A percentile compares a stretch with the other conserved stretches of the same genome.
phyloP scores from a whole-genome alignment of 2,329 filamentous ascomycete species.

The Exophiala dermatitidis region DNA sequence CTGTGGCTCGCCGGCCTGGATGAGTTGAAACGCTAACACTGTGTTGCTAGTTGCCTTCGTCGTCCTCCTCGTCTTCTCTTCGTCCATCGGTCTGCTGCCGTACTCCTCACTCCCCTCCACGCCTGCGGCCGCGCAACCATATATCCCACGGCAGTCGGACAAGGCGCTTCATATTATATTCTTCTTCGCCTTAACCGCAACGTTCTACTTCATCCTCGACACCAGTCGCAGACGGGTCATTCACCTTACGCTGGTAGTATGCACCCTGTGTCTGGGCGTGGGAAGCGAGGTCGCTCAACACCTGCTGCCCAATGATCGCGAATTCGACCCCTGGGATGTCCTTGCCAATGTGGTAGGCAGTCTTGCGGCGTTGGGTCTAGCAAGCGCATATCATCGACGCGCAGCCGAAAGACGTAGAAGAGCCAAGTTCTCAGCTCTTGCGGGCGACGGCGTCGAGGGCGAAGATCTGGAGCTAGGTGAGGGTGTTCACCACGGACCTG shows the following conservation, averaged over 20 bases:
- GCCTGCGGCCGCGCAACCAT: conserved; percentile 32
- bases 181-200: conserved; percentile 76
- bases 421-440: conserved; percentile 65
- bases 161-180: conserved; percentile 80
- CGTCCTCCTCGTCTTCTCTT: conserved; percentile 64
- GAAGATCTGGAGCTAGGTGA: conserved; percentile 65
- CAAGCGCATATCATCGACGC: conserved; percentile 86
- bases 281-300: conserved; percentile 53
- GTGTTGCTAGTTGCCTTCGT: conserved; percentile 53
- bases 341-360: conserved; percentile 80
- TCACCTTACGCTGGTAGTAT: conserved; percentile 73
- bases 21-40: conserved; percentile 9
- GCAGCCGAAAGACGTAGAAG: conserved; percentile 84
- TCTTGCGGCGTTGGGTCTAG: conserved; percentile 61
- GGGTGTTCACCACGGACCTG: conserved; percentile 8
- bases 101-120: conserved; percentile 33
- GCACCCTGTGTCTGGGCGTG: conserved; percentile 55
- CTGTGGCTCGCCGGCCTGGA: neutral
- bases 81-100: conserved; percentile 69
- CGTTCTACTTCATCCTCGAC: conserved; percentile 97
- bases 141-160: conserved; percentile 64
- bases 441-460: conserved; percentile 42
- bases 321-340: conserved; percentile 76
- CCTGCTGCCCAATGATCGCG: conserved; percentile 64
- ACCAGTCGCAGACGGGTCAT: conserved; percentile 77